Evolutionary conservation across 2,329 filamentous ascomycete genomes (phyloP).

Genomic region (Eutypella sp.): DNA sequence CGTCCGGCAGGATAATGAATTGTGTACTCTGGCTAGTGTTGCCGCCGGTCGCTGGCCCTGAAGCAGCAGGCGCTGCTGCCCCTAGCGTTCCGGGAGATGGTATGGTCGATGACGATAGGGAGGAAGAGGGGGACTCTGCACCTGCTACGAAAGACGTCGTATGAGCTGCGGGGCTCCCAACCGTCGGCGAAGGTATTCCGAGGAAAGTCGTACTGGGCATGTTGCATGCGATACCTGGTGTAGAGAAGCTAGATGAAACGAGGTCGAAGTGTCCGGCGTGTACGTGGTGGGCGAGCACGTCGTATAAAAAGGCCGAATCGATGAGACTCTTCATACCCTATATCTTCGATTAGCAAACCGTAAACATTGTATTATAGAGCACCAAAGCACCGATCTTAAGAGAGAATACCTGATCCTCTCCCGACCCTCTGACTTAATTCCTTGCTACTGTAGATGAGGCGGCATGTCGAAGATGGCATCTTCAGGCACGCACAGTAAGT

Average conservation of each 20-base stretch:
- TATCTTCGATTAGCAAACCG: no score
- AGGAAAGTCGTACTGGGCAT: no score
- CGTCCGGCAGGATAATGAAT: slow-evolving; percentile 48
- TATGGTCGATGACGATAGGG: background rate
- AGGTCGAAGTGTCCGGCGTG: slow-evolving; percentile 51
- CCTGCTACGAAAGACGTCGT: background rate
- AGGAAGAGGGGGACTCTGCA: background rate
- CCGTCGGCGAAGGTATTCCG: slow-evolving; percentile 26
- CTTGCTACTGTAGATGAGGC: no score
- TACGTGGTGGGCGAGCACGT: slow-evolving; percentile 50
- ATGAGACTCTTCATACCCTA: slow-evolving; percentile 57
- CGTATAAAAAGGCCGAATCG: slow-evolving; percentile 49
- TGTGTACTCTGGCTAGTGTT: slow-evolving; percentile 4
- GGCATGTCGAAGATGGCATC: no score
- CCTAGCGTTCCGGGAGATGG: no score
- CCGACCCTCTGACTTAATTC: no score
- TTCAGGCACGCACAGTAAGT: no score
- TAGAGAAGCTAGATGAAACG: slow-evolving; percentile 32
- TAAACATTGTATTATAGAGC: no score
- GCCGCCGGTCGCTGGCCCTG: slow-evolving; percentile 3
- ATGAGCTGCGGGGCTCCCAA: background rate
- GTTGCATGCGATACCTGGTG: no score
- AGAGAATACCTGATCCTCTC: no score
- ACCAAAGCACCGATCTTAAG: no score
- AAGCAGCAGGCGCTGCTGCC: background rate